Base-by-base conservation (phyloP, 768 basidiomycete genomes). In the Crucibulum laeve region DNA sequence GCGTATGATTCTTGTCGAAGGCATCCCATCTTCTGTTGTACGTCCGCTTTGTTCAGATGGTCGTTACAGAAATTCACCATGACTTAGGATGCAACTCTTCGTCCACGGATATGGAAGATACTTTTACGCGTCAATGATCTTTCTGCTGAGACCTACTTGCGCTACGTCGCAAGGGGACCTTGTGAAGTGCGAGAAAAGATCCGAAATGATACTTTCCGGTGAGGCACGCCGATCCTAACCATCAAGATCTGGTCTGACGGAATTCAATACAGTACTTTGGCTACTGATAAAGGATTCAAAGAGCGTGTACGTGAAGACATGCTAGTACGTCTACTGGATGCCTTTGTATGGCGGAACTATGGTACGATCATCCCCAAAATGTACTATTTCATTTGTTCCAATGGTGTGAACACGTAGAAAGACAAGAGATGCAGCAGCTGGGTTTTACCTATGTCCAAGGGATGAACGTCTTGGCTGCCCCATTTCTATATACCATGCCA, bases 391-490 rank as follows among this genome's bases (percentile, higher is more conserved):
- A 32, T 26, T 40, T 41, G 11, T 24, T 11, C 18, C 19, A 25
- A 28, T 7, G 8, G 8, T 33, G 21, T 24, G 22, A 14, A 37
- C 51, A n/a, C n/a, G n/a, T n/a, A 91, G 89, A 91, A 55, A 73
- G 81, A 50, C 83, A 86, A 62, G 87, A 90, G 54, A 71, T 70
- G 1, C 79, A 87, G n/a, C 82, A 82, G 45, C 75, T 91, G 32
- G 89, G 80, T 6, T 96, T 97, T 64, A 92, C 90, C 23, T 99
- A 98, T 55, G 94, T 99, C 6, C 95, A 99, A 65, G 96, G 96
- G 23, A 97, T 96, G 92, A 99, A 99, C 60, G 96, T 98, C 38
- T 82, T 99, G 25, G 92, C 94, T 17, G 96, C 96, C 2, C 96
- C 96, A 0, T 99, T 98, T 63, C 75, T 99, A 22, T 99, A 96